Evolutionary conservation across 805 yeast species (phyloP).

Genomic region (Clavispora phyllophila): DNA sequence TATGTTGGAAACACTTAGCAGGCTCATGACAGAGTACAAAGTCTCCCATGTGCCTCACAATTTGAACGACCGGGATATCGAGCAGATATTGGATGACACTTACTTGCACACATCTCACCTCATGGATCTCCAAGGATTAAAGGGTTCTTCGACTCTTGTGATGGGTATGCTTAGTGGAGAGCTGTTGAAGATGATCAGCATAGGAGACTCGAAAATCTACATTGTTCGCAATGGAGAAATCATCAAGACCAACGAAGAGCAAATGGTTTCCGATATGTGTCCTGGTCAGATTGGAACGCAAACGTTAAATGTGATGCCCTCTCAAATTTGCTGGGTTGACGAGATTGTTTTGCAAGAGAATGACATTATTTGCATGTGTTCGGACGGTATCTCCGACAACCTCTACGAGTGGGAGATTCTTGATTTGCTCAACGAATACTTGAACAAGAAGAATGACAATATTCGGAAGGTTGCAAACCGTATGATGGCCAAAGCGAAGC

Average conservation of each 20-base stretch:
- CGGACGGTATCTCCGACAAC: slow-evolving; percentile 53
- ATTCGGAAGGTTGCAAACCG: slow-evolving; percentile 37
- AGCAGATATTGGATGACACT: slow-evolving; percentile 42
- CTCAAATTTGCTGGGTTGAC: slow-evolving; percentile 43
- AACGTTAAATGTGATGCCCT: slow-evolving; percentile 37
- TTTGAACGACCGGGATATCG: slow-evolving; percentile 38
- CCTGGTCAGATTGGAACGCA: slow-evolving; percentile 56
- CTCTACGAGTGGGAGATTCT: slow-evolving; percentile 45
- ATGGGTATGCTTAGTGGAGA: slow-evolving; percentile 47
- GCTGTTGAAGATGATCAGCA: slow-evolving; percentile 41
- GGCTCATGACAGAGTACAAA: slow-evolving; percentile 42
- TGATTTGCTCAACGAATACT: slow-evolving; percentile 29
- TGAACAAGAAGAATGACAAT: slow-evolving; percentile 23
- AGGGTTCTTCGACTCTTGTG: slow-evolving; percentile 47
- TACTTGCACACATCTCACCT: slow-evolving; percentile 44
- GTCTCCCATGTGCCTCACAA: slow-evolving; percentile 32
- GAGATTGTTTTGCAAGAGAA: slow-evolving; percentile 34
- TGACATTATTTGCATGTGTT: slow-evolving; percentile 44
- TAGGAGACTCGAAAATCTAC: slow-evolving; percentile 48
- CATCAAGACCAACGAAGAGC: slow-evolving; percentile 41
- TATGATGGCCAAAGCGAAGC: slow-evolving; percentile 41
- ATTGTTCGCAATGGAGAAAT: slow-evolving; percentile 44
- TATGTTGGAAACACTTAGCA: slow-evolving; percentile 46
- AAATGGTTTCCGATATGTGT: slow-evolving; percentile 41
- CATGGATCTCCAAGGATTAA: slow-evolving; percentile 44